phyloP scores from a whole-genome alignment of 1,284 basidiomycete species.

The Cutaneotrichosporon arboriforme region DNA sequence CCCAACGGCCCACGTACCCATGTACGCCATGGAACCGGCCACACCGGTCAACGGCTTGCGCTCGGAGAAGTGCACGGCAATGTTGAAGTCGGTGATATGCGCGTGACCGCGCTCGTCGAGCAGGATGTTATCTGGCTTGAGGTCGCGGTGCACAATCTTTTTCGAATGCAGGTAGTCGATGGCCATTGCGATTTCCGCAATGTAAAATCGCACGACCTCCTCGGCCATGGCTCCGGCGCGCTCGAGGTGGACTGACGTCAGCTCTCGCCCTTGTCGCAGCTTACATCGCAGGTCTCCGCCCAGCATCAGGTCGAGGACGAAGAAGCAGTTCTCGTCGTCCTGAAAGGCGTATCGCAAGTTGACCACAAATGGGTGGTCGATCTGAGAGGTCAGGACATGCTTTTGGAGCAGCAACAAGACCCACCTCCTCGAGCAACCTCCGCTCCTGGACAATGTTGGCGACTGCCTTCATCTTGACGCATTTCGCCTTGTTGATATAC shows the following conservation, averaged over 20 bases:
- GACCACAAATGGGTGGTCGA: conserved; percentile 90
- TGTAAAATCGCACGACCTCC: conserved; percentile 77
- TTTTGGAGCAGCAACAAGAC: too few relatives aligned
- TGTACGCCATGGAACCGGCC: conserved; percentile 96
- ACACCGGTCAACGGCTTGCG: conserved; percentile 75
- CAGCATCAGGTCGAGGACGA: conserved; percentile 93
- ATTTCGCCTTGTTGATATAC: conserved; percentile 98
- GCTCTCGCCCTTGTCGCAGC: conserved; percentile 36
- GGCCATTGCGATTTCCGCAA: conserved; percentile 78
- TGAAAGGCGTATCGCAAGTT: conserved; percentile 96
- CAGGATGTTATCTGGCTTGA: conserved; percentile 96
- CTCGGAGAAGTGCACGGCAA: conserved; percentile 93
- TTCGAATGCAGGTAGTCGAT: conserved; percentile 84
- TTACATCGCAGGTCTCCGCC: conserved; percentile 88
- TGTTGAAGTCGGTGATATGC: conserved; percentile 97
- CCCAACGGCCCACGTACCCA: conserved; percentile 53
- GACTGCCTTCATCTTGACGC: conserved; percentile 95
- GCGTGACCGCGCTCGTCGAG: conserved; percentile 88
- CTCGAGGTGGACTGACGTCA: conserved; percentile 72
- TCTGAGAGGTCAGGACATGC: conserved; percentile 51
- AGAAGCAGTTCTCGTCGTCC: conserved; percentile 97
- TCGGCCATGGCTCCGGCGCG: conserved; percentile 71
- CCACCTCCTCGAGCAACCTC: conserved; percentile 80
- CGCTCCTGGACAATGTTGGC: conserved; percentile 96
- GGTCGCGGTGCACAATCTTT: conserved; percentile 87